Conservation (phyloP, 768 basidiomycete species). For the Dentipellis sp. region DNA sequence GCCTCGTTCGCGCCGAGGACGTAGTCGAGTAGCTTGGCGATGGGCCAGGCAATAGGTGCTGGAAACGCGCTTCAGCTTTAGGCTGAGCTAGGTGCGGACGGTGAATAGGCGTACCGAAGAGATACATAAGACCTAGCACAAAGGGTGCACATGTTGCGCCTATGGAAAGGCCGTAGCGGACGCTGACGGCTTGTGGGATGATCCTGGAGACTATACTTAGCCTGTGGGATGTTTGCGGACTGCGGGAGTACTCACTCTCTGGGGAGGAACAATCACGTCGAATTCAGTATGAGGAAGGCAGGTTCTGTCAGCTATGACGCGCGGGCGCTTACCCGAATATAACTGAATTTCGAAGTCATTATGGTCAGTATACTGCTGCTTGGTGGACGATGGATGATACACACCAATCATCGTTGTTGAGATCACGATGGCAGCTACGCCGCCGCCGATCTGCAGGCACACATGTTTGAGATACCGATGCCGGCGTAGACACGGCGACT, state of each 20-base stretch:
- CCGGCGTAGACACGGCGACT: not conserved
- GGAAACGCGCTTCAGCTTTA: not conserved
- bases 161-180: slow-evolving; percentile 48
- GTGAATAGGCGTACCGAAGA: slow-evolving; percentile 28
- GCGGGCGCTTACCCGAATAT: slow-evolving; percentile 62
- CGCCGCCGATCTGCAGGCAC: slow-evolving; percentile 43
- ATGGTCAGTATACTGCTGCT: not conserved
- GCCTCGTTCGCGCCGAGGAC: slow-evolving; percentile 69
- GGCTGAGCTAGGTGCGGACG: not conserved
- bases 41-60: slow-evolving; percentile 51
- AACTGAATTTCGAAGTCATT: slow-evolving; percentile 30
- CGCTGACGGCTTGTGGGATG: slow-evolving; percentile 67
- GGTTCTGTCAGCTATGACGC: not conserved
- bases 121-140: slow-evolving; percentile 41
- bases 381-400: slow-evolving; percentile 6
- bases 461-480: not conserved
- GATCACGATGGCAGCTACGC: slow-evolving; percentile 67
- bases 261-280: not conserved
- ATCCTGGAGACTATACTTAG: slow-evolving; percentile 29
- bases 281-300: not conserved
- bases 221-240: not conserved
- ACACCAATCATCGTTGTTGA: slow-evolving; percentile 67
- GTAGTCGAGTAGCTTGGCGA: slow-evolving; percentile 66
- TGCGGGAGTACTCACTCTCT: slow-evolving; percentile 3
- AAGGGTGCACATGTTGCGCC: slow-evolving; percentile 44